Percentiles rank a stretch among this genome's conserved stretches.
These are phyloP conservation scores for Serendipita vermifera DNA, from an alignment of 768 basidiomycete species.

Conservation along the genomic window DNA sequence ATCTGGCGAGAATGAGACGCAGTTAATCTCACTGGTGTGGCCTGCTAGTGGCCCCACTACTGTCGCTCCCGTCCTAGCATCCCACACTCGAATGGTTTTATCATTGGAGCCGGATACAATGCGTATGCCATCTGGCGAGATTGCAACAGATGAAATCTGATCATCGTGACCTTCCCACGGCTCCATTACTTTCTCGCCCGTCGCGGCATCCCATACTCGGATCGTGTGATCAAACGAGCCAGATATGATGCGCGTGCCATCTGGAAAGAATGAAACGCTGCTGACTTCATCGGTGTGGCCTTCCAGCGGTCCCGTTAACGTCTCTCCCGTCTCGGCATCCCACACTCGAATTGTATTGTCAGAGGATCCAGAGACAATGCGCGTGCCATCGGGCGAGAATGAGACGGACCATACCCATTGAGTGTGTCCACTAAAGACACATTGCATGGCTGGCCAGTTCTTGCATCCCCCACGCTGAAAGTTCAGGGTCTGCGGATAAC, in stretches of 20 bases:
- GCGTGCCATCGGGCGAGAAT: conserved; percentile 22
- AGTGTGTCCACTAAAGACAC: no score
- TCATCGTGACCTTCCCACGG: no score
- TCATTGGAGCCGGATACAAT: conserved; percentile 25
- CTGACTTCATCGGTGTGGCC: conserved; percentile 23
- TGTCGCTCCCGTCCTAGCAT: conserved; percentile 19
- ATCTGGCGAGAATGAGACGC: conserved; percentile 22
- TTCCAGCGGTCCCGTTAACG: conserved; percentile 18
- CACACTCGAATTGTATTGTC: conserved; percentile 24
- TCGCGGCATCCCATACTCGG: conserved; percentile 22
- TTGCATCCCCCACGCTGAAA: no score
- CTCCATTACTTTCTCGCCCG: no score
- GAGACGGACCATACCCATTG: conserved; percentile 15
- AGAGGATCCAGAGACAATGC: conserved; percentile 20
- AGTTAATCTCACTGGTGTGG: conserved; percentile 17
- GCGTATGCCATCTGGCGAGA: conserved; percentile 20
- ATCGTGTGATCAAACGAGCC: conserved; percentile 23
- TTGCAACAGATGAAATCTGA: conserved; percentile 18
- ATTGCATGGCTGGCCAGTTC: no score
- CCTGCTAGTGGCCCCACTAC: no score
- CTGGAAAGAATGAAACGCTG: conserved; percentile 20
- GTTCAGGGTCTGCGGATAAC: no score
- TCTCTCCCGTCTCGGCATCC: conserved; percentile 23
- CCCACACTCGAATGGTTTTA: conserved; percentile 22
- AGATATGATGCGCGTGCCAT: conserved; percentile 22